Base-by-base conservation (phyloP, 805 yeast species). In the Kuraishia capsulata region DNA sequence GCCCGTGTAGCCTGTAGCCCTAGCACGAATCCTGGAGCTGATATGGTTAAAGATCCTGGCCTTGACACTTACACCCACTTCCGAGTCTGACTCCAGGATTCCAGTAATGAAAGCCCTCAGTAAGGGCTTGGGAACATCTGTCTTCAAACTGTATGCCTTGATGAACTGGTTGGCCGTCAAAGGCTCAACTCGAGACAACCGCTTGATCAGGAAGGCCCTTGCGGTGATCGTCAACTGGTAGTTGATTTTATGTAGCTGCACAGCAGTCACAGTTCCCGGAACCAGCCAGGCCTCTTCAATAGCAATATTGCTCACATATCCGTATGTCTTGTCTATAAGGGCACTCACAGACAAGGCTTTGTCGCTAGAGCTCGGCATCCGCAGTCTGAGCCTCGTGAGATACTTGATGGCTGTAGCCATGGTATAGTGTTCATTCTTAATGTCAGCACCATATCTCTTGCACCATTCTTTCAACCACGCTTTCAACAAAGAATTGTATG, bases 81-180 rank as follows among this genome's bases (percentile, higher is more conserved):
- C 28, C 8, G 35, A 6, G 18, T 33, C 35, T 14, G 35, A 33
- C 18, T 33, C 35, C n/a, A 33, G 35, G 4, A 33, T 17, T 3
- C 35, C 35, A 10, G 24, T 20, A n/a, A 33, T 33, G 28, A 33
- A 33, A 14, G 18, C 18, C 8, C 35, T 6, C 28, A 33, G 16
- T 5, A 33, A 13, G 3, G 25, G 19, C 19, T 16, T 23, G 8
- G 23, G 17, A 10, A 23, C 35, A 17, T 33, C 26, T 5, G 8
- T 28, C 5, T n/a, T 5, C 5, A 10, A 10, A 13, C 28, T 18
- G 16, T 33, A 33, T 4, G 23, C 16, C 17, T 20, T 23, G 11
- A 33, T n/a, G 9, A 33, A 20, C 18, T 33, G 23, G 28, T 33
- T 33, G 17, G 35, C 35, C n/a, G 35, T 20, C 16, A 20, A 10